Percentiles rank a stretch among this genome's conserved stretches.
Evolutionary conservation across 129 eudicot species (phyloP).

Genomic region (Ambrosia trifida): DNA sequence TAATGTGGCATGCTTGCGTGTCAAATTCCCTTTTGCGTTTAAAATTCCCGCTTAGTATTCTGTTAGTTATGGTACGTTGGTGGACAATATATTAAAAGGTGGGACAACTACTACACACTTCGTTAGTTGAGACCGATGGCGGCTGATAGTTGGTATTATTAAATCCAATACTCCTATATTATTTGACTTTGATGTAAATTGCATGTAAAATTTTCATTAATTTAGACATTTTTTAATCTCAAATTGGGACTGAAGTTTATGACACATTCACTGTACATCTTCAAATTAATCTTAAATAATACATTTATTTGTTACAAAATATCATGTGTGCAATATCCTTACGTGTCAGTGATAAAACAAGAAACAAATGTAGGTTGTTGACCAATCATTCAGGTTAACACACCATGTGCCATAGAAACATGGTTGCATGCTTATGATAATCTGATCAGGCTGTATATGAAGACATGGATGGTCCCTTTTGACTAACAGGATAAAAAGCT

Average conservation of each 20-base stretch:
- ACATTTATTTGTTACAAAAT: background rate
- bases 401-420: conserved; percentile 35
- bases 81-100: too few species aligned
- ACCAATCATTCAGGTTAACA: conserved; percentile 35
- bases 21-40: too few species aligned
- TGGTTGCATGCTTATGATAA: conserved; percentile 20
- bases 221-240: background rate
- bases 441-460: conserved; percentile 27
- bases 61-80: too few species aligned
- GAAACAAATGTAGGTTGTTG: conserved; percentile 25
- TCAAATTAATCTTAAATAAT: background rate
- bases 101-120: too few species aligned
- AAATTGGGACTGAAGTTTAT: background rate
- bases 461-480: conserved; percentile 36
- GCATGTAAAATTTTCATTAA: too few species aligned
- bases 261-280: background rate
- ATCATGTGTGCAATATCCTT: background rate
- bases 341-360: conserved; percentile 13
- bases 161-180: too few species aligned
- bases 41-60: too few species aligned
- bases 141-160: too few species aligned
- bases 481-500: conserved; percentile 28
- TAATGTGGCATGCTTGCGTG: too few species aligned
- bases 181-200: too few species aligned
- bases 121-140: too few species aligned